Evolutionary conservation across 1,139 yeast genomes (phyloP), one percentile per base, ranked within the genome.

Genomic region (Diutina mesorugosa): DNA sequence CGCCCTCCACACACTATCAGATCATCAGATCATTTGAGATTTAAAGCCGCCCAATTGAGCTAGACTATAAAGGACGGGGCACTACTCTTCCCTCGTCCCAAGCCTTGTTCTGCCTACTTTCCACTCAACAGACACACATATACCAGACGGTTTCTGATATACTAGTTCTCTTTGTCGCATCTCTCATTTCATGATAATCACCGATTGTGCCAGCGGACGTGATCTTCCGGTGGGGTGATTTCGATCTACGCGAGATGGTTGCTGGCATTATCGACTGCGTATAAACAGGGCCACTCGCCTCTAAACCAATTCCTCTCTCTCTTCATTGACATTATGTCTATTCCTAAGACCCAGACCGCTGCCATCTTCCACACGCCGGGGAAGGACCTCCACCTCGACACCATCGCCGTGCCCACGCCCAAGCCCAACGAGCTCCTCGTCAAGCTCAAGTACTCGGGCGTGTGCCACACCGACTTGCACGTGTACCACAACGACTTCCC

Each of bases 401-500:
- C 83, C 62, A 79, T 83, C 60, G 83, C 87, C 46, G 85, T 83
- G 54, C 87, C 88, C 57, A 69, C 65, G 58, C 87, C 87, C 59
- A 77, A 74, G 63, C 72, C 84, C 58, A 80, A 78, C 63, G 85
- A 84, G 69, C 70, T 84, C 58, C 74, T 84, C 65, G 71, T 84
- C 73, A 79, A 83, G 65, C 79, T 84, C 67, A 77, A 78, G 69
- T 84, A 80, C 72, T 79, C 86, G 30, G 87, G 87, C 66, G 86
- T 83, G 55, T 82, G 87, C 69, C 87, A 81, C 71, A 81, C 85
- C 52, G 87, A 82, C 65, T 75, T 84, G 68, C 88, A 83, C 70
- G 87, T 86, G 61, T 82, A 85, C 85, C 79, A 82, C 68, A 87
- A 87, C 61, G 89, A 84, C 70, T 84, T 87, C 87, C 86, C 87